Percentiles rank a stretch among this genome's conserved stretches.
Conservation (phyloP, 176 grass and related monocot species). For the Cocos nucifera region DNA sequence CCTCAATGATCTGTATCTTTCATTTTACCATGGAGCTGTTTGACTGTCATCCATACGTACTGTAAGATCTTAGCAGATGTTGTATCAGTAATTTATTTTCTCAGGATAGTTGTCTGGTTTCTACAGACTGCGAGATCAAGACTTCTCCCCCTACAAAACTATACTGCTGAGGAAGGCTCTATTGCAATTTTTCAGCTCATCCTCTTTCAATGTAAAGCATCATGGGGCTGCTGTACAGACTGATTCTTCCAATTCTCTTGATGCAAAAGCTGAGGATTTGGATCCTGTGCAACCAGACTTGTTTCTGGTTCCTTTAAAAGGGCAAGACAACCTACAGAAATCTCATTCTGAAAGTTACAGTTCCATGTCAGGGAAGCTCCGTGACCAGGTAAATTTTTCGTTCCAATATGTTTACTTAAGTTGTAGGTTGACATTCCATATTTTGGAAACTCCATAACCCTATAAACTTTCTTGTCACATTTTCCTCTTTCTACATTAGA, state of each 20-base stretch:
- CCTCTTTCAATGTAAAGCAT: constrained; percentile 46
- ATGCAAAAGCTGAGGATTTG: constrained; percentile 26
- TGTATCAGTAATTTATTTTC: no score
- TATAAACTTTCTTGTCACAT: no score
- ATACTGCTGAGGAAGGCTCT: constrained; percentile 40
- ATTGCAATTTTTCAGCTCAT: constrained; percentile 41
- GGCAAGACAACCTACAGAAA: constrained; percentile 26
- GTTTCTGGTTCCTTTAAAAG: constrained; percentile 53
- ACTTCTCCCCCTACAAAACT: constrained; percentile 48
- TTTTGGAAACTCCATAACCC: background rate
- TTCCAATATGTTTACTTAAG: background rate
- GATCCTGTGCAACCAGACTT: constrained; percentile 27
- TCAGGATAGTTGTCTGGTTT: background rate
- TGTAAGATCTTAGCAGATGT: no score
- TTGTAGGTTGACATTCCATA: background rate
- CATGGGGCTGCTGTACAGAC: constrained; percentile 11
- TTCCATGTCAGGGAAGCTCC: constrained; percentile 54
- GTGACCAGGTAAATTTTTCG: constrained; percentile 56
- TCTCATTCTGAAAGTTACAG: constrained; percentile 55
- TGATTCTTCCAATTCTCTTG: constrained; percentile 19
- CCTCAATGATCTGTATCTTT: no score
- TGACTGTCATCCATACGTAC: no score
- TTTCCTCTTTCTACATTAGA: no score
- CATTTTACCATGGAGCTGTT: no score
- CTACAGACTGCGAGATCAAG: constrained; percentile 49